A percentile compares a stretch with the other conserved stretches of the same genome.
Conservation (phyloP, 306 rosid species). For the Fragaria nilgerrensis region DNA sequence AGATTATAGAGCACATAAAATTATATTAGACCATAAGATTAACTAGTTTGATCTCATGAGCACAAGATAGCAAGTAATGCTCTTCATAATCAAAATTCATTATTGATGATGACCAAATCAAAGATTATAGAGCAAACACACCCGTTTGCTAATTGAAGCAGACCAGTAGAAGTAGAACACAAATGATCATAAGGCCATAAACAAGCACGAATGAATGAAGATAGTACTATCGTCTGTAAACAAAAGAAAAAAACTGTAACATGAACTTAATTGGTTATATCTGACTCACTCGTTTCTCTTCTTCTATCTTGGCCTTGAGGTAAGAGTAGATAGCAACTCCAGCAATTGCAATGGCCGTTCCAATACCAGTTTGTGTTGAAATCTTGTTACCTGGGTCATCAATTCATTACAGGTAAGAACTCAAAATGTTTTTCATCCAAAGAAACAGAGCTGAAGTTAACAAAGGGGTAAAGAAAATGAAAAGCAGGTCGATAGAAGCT, state of each 20-base stretch:
- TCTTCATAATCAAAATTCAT: not conserved
- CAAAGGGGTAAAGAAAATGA: not conserved
- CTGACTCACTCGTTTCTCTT: slow-evolving; percentile 87
- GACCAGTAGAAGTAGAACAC: not conserved
- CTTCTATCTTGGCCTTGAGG: slow-evolving; percentile 88
- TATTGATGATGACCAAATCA: not conserved
- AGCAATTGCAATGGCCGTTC: slow-evolving; percentile 85
- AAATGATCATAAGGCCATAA: not conserved
- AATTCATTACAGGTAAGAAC: not conserved
- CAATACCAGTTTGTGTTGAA: slow-evolving; percentile 91
- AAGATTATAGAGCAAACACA: not conserved
- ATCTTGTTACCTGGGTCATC: slow-evolving; percentile 77
- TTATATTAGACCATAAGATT: no score
- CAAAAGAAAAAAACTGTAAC: not conserved
- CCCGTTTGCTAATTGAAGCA: not conserved
- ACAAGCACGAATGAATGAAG: not conserved
- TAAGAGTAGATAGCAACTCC: slow-evolving; percentile 82
- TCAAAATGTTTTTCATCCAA: not conserved
- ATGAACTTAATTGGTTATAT: not conserved
- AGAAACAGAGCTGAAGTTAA: slow-evolving; percentile 11
- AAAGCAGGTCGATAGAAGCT: not conserved
- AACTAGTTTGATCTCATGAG: no score
- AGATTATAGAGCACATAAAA: no score
- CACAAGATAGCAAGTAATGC: no score
- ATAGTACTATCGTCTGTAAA: not conserved